Evolutionary conservation across 2,329 filamentous ascomycete species (phyloP), one percentile per base, ranked within the genome.

Genomic region (Pseudogymnoascus sp.): DNA sequence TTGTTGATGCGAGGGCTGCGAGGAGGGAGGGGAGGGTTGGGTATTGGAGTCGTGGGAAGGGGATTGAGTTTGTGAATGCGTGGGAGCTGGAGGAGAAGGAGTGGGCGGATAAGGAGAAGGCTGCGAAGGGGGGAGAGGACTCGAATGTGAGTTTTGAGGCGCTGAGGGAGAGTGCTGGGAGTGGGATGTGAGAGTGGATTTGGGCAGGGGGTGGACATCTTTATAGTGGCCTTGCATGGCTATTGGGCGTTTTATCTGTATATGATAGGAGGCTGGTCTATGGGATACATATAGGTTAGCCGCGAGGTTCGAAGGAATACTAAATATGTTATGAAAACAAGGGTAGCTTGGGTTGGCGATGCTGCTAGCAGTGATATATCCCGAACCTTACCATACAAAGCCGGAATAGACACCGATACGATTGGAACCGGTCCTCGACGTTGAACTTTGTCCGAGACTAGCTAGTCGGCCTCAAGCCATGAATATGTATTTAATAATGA

Each of bases 31-130:
- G 86, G 68, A 84, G 81, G 73, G 78, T 79, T 1, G 74, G 74
- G 0, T 87, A 85, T 66, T 87, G 84, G 83, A 87, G 87, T 1
- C 87, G 90, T 64, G 89, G 89, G 12, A 84, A 90, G 1, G 78
- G 83, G 5, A 82, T 88, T 51, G 86, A 90, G 71, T 79, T 91
- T 64, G 87, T 91, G 69, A 80, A 86, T 55, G 81, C 85, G 15
- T 79, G 89, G 59, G 80, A 83, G 58, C 86, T 89, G 64, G 89
- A 91, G 70, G 82, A 85, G 44, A 70, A 69, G 58, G 61, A 39
- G 3, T 71, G 66, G 63, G 67, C 65, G 33, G 64, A 31, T 38
- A 64, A 64, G 15, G 63, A 61, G 38, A 62, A 62, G 6, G 17
- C 59, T 10, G 33, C 13, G 13, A 62, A 61, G 21, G 38, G 31